Conservation (phyloP, 495 filamentous ascomycete genomes). For the Evernia prunastri region DNA sequence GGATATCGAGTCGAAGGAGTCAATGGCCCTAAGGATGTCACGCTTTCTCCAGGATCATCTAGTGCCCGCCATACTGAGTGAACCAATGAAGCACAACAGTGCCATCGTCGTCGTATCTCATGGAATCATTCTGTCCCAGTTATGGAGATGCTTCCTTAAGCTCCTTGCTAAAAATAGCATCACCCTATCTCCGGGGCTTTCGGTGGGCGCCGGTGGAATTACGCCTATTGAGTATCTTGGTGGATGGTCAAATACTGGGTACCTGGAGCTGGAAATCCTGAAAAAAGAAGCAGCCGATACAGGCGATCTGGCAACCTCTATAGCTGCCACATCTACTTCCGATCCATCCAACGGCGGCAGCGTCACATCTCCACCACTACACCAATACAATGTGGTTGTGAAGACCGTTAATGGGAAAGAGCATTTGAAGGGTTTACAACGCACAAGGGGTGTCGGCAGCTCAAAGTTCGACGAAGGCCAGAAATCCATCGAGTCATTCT, state of each 20-base stretch:
- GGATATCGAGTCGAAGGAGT: slow-evolving; percentile 51
- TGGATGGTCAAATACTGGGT: slow-evolving; percentile 63
- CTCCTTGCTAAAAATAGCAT: slow-evolving; percentile 43
- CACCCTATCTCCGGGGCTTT: slow-evolving; percentile 26
- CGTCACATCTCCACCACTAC: slow-evolving; percentile 2
- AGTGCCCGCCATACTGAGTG: slow-evolving; percentile 45
- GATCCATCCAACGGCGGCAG: neutral
- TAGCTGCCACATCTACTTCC: neutral
- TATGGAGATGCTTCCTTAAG: slow-evolving; percentile 57
- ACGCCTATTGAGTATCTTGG: slow-evolving; percentile 39
- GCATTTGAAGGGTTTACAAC: slow-evolving; percentile 66
- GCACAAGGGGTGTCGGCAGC: slow-evolving; percentile 72
- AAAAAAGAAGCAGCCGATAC: neutral
- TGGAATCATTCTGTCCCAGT: slow-evolving; percentile 64
- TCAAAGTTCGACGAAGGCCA: slow-evolving; percentile 64
- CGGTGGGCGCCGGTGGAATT: slow-evolving; percentile 15
- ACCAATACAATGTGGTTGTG: slow-evolving; percentile 36
- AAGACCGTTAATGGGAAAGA: slow-evolving; percentile 54
- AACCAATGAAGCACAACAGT: slow-evolving; percentile 21
- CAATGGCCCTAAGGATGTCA: slow-evolving; percentile 57
- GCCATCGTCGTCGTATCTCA: slow-evolving; percentile 67
- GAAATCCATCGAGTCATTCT: slow-evolving; percentile 69
- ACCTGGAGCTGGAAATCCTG: slow-evolving; percentile 45
- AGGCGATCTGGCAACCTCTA: neutral
- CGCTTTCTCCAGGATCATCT: slow-evolving; percentile 58